These are phyloP conservation scores for Cryptosporidium meleagridis DNA, from an alignment of 169 alveolate genomes.

Conservation along the genomic window DNA sequence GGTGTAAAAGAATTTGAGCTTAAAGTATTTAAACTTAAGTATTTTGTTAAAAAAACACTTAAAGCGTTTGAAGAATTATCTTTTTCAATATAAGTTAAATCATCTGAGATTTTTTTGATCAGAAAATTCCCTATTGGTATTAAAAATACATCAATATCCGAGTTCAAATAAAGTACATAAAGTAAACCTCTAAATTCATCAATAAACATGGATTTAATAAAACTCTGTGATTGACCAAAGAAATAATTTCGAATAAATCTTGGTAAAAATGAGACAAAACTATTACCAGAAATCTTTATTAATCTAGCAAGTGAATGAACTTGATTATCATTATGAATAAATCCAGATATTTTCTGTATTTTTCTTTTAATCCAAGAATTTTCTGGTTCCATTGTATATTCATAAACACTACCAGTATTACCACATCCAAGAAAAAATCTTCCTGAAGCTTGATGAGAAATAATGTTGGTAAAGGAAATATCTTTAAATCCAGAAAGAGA, in stretches of 20 bases:
- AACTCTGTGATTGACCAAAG: not conserved
- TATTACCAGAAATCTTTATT: slow-evolving; percentile 8
- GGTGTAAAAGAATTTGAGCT: not conserved
- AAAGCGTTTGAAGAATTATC: not conserved
- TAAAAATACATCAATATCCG: slow-evolving; percentile 59
- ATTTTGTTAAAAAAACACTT: not conserved
- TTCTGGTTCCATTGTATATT: slow-evolving; percentile 40
- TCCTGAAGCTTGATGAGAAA: slow-evolving; percentile 51
- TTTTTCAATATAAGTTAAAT: slow-evolving; percentile 42
- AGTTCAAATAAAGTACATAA: slow-evolving; percentile 32
- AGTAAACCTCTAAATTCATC: slow-evolving; percentile 68
- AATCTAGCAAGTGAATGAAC: not conserved
- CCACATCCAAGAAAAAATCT: slow-evolving; percentile 56
- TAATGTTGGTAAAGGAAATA: not conserved
- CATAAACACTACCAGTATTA: slow-evolving; percentile 53
- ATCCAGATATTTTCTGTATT: not conserved
- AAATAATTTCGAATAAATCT: not conserved
- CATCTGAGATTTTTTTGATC: slow-evolving; percentile 49
- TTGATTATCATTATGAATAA: slow-evolving; percentile 1
- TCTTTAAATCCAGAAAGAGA: slow-evolving; percentile 24
- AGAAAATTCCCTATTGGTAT: slow-evolving; percentile 14
- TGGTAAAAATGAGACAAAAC: slow-evolving; percentile 4
- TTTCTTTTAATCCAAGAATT: slow-evolving; percentile 28
- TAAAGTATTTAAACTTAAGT: not conserved
- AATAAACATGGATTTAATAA: slow-evolving; percentile 22